Base-by-base conservation (phyloP, 1,284 basidiomycete species). In the Ceratobasidium sp. region DNA sequence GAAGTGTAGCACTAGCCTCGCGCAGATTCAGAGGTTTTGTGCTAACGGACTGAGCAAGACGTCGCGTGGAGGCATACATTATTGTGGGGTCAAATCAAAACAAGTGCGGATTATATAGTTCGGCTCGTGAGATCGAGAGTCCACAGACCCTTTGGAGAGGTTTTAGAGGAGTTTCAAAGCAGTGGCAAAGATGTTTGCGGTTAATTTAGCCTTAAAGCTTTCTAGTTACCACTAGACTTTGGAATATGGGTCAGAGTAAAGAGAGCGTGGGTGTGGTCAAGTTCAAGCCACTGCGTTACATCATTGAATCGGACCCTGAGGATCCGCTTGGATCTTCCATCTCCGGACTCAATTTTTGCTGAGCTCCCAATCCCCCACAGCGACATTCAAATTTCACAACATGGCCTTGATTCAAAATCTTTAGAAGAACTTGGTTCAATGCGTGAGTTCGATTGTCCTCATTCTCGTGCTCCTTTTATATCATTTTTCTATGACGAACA, bases 1-100 rank as follows among this genome's bases (percentile, higher is more conserved):
- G 87, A 44, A 96, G 86, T 11, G 92, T 85, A 1, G 90, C 88
- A 75, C 90, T 91, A 1, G 91, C 88, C 79, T 90, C 87, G 33
- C 85, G 85, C 27, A 94, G 82, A 65, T 90, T 91, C 59, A 95
- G 79, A 36, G 91, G 89, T 50, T 84, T 86, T 22, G 85, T 84
- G 2, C 90, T 86, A 1, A 91, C 81, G n/a, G 90, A 91, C 78
- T 89, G 84, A 19, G 93, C 93, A 14, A 91, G 84, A 76, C 88
- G 86, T 51, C 86, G 62, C 6, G 87, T 50, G 57, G 90, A 86
- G 7, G 83, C 64, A 63, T 86, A 85, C 87, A 93, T 54, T 2
- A 93, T 54, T 4, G 33, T 31, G n/a, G 31, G 36, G n/a, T n/a
- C n/a, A n/a, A n/a, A n/a, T n/a, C n/a, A n/a, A n/a, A n/a, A n/a